These are phyloP conservation scores for Dioscorea dumetorum DNA, from an alignment of 106 monocot species.

Conservation along the genomic window DNA sequence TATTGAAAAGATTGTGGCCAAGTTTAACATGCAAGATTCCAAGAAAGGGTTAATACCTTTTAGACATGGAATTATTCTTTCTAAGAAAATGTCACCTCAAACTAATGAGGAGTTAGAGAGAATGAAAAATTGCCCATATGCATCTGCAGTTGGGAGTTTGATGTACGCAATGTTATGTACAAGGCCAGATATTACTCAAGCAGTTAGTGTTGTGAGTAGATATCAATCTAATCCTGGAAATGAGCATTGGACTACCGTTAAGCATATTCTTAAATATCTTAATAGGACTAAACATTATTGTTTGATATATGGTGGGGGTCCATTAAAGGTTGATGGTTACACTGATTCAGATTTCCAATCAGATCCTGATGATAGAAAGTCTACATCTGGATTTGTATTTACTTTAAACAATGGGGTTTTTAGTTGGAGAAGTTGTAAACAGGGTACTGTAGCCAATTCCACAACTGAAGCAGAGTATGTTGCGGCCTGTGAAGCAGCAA, in stretches of 20 bases:
- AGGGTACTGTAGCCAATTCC: neutral
- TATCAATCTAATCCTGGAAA: neutral
- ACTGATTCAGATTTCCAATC: conserved; percentile 4
- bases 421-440: neutral
- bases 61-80: neutral
- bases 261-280: conserved; percentile 2
- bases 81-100: neutral
- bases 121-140: neutral
- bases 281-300: neutral
- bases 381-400: conserved; percentile 1
- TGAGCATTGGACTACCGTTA: neutral
- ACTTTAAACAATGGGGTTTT: neutral
- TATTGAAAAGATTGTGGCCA: neutral
- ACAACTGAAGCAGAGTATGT: conserved; percentile 10
- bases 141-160: neutral
- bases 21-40: neutral
- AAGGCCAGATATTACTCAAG: neutral
- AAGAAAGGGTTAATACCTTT: neutral
- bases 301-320: neutral
- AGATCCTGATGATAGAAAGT: neutral
- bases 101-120: neutral
- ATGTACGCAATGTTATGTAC: neutral
- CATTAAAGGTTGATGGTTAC: neutral
- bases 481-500: neutral
- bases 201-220: neutral